These are phyloP conservation scores for Bjerkandera adusta DNA, from an alignment of 1,284 basidiomycete genomes.

Conservation along the genomic window DNA sequence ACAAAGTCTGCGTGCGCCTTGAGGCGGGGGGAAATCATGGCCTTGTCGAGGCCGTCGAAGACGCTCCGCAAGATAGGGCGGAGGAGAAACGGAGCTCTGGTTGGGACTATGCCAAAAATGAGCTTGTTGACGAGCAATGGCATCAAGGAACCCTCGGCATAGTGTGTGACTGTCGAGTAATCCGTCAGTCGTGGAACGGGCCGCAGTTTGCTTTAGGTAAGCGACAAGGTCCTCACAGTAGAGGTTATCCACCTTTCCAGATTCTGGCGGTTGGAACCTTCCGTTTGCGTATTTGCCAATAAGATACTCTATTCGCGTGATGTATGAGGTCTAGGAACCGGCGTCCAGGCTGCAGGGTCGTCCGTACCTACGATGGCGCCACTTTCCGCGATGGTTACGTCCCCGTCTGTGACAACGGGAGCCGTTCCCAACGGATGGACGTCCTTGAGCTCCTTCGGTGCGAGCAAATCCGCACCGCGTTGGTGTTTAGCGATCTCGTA, in stretches of 20 bases:
- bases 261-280: conserved; percentile 34
- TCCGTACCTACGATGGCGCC: conserved; percentile 31
- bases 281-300: conserved; percentile 41
- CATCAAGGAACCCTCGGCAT: conserved; percentile 41
- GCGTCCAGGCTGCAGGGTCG: not conserved
- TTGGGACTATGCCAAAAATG: conserved; percentile 29
- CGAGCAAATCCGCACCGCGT: conserved; percentile 33
- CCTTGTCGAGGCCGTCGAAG: conserved; percentile 20
- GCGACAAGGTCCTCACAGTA: conserved; percentile 27
- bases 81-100: conserved; percentile 30
- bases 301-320: conserved; percentile 32
- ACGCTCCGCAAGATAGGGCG: conserved; percentile 28
- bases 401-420: conserved; percentile 35
- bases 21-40: conserved; percentile 24
- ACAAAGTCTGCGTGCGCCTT: conserved; percentile 26
- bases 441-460: conserved; percentile 35
- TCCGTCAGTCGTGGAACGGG: conserved; percentile 1
- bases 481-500: conserved; percentile 50
- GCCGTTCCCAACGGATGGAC: conserved; percentile 33
- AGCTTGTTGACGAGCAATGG: conserved; percentile 32
- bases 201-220: not conserved
- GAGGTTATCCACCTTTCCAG: conserved; percentile 37
- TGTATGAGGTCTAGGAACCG: not conserved
- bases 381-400: conserved; percentile 33
- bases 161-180: conserved; percentile 32